These are phyloP conservation scores for Jacaranda mimosifolia DNA, from an alignment of 257 asterid genomes.

Conservation along the genomic window DNA sequence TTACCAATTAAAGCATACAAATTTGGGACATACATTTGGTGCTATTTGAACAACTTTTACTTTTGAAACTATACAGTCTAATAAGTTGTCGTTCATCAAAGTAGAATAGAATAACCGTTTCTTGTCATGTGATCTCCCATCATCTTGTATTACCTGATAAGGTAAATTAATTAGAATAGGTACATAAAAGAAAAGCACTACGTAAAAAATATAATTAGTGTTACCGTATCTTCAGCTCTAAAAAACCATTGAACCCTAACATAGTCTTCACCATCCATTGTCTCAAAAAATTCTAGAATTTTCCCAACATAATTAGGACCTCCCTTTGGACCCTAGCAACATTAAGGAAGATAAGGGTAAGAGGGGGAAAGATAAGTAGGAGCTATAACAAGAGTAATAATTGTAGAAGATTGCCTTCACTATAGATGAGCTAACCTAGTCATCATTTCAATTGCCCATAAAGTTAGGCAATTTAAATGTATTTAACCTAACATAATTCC, in stretches of 20 bases:
- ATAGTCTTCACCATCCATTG: slow-evolving; percentile 55
- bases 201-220: slow-evolving; percentile 5
- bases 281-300: slow-evolving; percentile 55
- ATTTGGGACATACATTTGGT: slow-evolving; percentile 47
- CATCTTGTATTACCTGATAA: slow-evolving; percentile 54
- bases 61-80: slow-evolving; percentile 59
- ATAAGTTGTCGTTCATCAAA: slow-evolving; percentile 57
- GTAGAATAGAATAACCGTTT: slow-evolving; percentile 57
- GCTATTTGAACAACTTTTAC: slow-evolving; percentile 54
- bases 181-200: not conserved
- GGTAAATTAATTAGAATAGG: slow-evolving; percentile 21
- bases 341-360: slow-evolving; percentile 27
- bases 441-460: slow-evolving; percentile 4
- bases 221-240: slow-evolving; percentile 64
- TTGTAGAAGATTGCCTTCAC: slow-evolving; percentile 5
- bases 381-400: not conserved
- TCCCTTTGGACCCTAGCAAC: slow-evolving; percentile 51
- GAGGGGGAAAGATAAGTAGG: slow-evolving; percentile 30
- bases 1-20: slow-evolving; percentile 9
- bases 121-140: slow-evolving; percentile 54
- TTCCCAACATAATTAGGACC: slow-evolving; percentile 54
- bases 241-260: slow-evolving; percentile 62
- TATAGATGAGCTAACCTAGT: slow-evolving; percentile 1
- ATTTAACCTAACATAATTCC: not conserved
- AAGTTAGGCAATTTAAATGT: not conserved